phyloP scores from a whole-genome alignment of 2,329 filamentous ascomycete species.

The Raffaelea arxii region DNA sequence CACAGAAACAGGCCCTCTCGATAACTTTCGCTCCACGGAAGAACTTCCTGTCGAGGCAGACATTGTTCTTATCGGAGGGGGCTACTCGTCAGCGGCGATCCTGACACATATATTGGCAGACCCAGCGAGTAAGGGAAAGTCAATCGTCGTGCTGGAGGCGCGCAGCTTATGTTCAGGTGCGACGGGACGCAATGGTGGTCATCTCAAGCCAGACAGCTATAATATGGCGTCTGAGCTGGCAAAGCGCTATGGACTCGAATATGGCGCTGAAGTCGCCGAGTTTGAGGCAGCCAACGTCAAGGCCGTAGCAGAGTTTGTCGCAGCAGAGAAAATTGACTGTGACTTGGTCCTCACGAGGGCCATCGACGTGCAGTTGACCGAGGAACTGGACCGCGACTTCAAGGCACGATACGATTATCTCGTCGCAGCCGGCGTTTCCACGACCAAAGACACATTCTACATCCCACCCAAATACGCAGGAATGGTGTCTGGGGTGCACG shows the following conservation, averaged over 20 bases:
- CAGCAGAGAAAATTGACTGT: constrained; percentile 7
- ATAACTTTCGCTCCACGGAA: constrained; percentile 42
- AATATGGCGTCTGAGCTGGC: neutral
- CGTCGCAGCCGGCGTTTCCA: neutral
- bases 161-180: constrained; percentile 73
- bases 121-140: constrained; percentile 3
- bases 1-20: constrained; percentile 18
- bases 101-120: constrained; percentile 49
- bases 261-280: constrained; percentile 6
- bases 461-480: neutral
- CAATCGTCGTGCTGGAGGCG: constrained; percentile 63
- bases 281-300: constrained; percentile 10
- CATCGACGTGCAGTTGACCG: constrained; percentile 26
- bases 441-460: too few relatives aligned
- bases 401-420: constrained; percentile 21
- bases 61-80: constrained; percentile 62
- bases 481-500: constrained; percentile 23
- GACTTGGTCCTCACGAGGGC: constrained; percentile 6
- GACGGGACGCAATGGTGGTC: constrained; percentile 53
- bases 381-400: constrained; percentile 13
- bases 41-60: constrained; percentile 54
- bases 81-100: constrained; percentile 64
- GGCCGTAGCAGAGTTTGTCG: constrained; percentile 8
- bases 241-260: neutral
- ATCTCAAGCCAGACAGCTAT: constrained; percentile 26